Evolutionary conservation across 371 early-diverging fungal species (phyloP).

Genomic region (Mucor circinelloides): DNA sequence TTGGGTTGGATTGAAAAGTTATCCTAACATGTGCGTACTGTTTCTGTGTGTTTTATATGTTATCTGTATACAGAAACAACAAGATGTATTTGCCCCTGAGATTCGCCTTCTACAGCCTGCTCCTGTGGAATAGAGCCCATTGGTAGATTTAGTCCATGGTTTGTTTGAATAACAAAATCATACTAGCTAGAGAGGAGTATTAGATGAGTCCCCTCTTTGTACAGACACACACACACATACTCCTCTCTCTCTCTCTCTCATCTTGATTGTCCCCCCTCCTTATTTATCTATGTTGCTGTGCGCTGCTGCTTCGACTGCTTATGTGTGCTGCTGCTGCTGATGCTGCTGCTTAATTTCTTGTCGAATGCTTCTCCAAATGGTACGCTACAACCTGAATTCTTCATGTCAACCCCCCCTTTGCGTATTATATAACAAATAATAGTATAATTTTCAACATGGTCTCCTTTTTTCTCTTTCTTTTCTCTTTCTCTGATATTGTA

Average conservation of each 20-base stretch:
- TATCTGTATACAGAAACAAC: background rate
- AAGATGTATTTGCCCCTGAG: background rate
- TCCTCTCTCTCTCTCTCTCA: background rate
- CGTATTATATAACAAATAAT: slow-evolving; percentile 1
- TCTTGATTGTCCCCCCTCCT: background rate
- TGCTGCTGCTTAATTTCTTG: background rate
- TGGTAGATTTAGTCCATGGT: background rate
- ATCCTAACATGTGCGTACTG: slow-evolving; percentile 14
- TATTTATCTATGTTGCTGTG: background rate
- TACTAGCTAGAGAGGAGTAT: background rate
- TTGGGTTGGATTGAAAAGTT: slow-evolving; percentile 22
- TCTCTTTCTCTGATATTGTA: background rate
- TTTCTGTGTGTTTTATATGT: background rate
- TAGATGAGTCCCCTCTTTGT: background rate
- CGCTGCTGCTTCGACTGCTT: background rate
- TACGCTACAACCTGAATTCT: slow-evolving; percentile 4
- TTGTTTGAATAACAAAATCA: background rate
- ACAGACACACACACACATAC: background rate
- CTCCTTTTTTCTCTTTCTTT: background rate
- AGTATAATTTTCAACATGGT: background rate
- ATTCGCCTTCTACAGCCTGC: background rate
- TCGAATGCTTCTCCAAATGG: background rate
- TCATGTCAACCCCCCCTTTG: background rate
- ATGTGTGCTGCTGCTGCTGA: background rate
- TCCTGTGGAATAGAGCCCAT: background rate